These are phyloP conservation scores for Alternaria ethzedia DNA, from an alignment of 2,329 filamentous ascomycete genomes.

Conservation along the genomic window DNA sequence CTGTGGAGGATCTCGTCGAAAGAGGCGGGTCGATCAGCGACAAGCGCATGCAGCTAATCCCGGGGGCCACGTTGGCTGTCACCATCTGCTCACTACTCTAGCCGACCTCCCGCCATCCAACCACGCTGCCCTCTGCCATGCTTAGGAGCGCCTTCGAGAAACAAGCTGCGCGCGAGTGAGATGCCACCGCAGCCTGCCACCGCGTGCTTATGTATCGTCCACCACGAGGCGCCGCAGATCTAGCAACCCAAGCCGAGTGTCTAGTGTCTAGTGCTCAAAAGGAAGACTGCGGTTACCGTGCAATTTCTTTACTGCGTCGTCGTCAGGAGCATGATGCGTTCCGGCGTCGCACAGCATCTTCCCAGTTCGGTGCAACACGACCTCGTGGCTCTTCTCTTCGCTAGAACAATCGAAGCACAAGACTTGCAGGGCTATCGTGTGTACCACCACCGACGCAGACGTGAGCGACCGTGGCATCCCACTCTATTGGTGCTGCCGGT, in stretches of 20 bases:
- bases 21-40: slow-evolving; percentile 49
- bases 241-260: background rate
- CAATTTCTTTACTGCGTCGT: slow-evolving; percentile 9
- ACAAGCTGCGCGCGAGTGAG: slow-evolving; percentile 24
- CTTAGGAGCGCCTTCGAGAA: slow-evolving; percentile 29
- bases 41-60: slow-evolving; percentile 49
- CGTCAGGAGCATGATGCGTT: background rate
- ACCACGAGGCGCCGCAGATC: slow-evolving; percentile 1
- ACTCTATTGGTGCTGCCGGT: slow-evolving; percentile 1
- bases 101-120: slow-evolving; percentile 30
- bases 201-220: background rate
- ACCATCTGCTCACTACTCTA: slow-evolving; percentile 25
- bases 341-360: background rate
- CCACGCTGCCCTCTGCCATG: slow-evolving; percentile 9
- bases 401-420: slow-evolving; percentile 6
- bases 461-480: background rate
- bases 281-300: background rate
- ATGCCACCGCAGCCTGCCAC: slow-evolving; percentile 19
- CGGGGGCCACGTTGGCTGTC: slow-evolving; percentile 48
- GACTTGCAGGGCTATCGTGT: slow-evolving; percentile 1
- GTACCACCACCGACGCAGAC: background rate
- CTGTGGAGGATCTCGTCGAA: slow-evolving; percentile 46
- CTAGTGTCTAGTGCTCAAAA: slow-evolving; percentile 2
- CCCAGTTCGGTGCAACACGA: slow-evolving; percentile 1
- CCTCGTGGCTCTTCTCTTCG: slow-evolving; percentile 26